Percentiles rank a stretch among this genome's conserved stretches.
These are phyloP conservation scores for Lavandula angustifolia DNA, from an alignment of 257 asterid genomes.

Conservation along the genomic window DNA sequence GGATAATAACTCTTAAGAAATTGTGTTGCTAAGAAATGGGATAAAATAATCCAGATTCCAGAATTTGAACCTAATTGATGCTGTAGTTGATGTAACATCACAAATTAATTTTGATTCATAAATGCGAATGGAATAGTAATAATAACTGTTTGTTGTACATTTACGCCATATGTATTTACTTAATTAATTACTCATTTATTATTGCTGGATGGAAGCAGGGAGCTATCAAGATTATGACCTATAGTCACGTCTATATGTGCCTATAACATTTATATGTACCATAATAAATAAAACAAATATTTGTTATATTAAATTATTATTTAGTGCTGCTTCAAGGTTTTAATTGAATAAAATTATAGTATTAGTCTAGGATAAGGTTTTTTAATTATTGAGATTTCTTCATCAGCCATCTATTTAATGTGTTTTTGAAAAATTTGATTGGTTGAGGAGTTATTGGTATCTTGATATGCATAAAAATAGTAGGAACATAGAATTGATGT, in stretches of 20 bases:
- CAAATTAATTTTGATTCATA: constrained; percentile 24
- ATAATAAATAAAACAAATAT: neutral
- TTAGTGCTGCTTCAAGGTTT: too few relatives aligned
- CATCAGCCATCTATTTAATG: neutral
- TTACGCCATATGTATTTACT: neutral
- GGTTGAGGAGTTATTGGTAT: neutral
- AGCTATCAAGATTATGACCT: too few relatives aligned
- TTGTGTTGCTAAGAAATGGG: neutral
- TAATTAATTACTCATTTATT: constrained; percentile 18
- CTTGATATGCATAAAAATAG: neutral
- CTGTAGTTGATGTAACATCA: constrained; percentile 25
- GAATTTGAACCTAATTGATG: too few relatives aligned
- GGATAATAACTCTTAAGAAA: too few relatives aligned
- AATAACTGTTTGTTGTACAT: constrained; percentile 22
- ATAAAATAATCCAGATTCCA: constrained; percentile 19
- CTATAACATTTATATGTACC: neutral
- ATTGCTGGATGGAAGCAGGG: neutral
- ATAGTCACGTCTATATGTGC: neutral
- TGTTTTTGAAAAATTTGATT: neutral
- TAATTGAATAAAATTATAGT: neutral
- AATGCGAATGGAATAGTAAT: constrained; percentile 24
- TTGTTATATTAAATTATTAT: too few relatives aligned
- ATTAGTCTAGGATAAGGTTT: neutral
- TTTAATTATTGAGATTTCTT: neutral
- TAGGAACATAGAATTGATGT: neutral